Base-by-base conservation (phyloP, 148 eudicot species). In the Camellia lanceoleosa region DNA sequence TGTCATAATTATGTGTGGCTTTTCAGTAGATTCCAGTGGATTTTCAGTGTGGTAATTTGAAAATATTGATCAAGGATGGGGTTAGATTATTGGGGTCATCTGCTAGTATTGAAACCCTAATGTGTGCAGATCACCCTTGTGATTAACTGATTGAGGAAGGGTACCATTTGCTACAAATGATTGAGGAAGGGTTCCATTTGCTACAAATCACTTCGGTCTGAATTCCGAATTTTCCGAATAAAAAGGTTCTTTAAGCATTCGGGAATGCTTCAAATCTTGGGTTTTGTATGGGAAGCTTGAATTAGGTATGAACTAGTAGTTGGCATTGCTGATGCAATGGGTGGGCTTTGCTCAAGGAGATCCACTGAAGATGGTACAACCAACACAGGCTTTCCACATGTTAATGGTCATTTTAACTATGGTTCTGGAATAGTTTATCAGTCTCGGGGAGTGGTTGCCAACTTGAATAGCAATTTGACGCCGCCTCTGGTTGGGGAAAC, bases 331-430 rank as follows among this genome's bases (percentile, higher is more conserved):
- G 51, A 54, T 68, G 82, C 78, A 82, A 96, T 96, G 99, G 99
- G 99, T 76, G 98, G 98, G 77, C 60, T 96, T 80, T 93, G 98
- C 85, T 92, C 99, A 23, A 93, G 84, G 86, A 91, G 90, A 77
- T 86, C 97, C 80, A 91, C 94, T 7, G 88, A 86, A 58, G 95
- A 93, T 75, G 78, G 89, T 86, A 80, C 87, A 59, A 84, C 89
- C 46, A 86, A 81, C 79, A 79, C 83, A 79, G 82, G 79, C 73
- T 78, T 86, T 72, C 85, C 95, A 18, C 94, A 89, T 78, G 87
- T 87, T 19, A 90, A 92, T 80, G 97, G 93, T 78, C 87, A 82
- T 51, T 44, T 76, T 64, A 81, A 47, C 68, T 63, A 85, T 76
- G 88, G 91, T 80, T 79, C 87, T 73, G 90, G 87, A 61, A 43